phyloP scores from a whole-genome alignment of 1,139 yeast species.

The Yamadazyma atlantica region DNA sequence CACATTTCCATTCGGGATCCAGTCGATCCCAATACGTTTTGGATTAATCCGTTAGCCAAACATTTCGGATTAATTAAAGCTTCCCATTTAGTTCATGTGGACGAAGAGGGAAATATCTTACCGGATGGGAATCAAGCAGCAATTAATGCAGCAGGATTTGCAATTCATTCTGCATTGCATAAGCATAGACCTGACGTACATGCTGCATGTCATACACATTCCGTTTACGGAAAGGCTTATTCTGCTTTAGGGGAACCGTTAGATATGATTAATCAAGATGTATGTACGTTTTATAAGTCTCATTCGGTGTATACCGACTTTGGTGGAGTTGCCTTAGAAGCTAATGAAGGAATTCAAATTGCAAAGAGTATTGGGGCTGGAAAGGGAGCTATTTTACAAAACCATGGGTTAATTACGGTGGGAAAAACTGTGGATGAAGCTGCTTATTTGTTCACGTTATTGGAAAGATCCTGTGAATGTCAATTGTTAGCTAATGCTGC shows the following conservation, averaged over 20 bases:
- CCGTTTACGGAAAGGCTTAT: slow-evolving; percentile 73
- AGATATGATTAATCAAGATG: slow-evolving; percentile 82
- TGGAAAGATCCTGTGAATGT: slow-evolving; percentile 72
- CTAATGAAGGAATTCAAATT: slow-evolving; percentile 66
- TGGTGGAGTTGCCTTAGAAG: slow-evolving; percentile 80
- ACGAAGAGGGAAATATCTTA: slow-evolving; percentile 66
- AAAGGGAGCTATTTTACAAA: slow-evolving; percentile 66
- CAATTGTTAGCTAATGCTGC: slow-evolving; percentile 65
- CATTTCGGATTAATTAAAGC: slow-evolving; percentile 72
- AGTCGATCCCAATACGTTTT: slow-evolving; percentile 64
- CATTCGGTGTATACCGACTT: slow-evolving; percentile 68
- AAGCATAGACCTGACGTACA: slow-evolving; percentile 74
- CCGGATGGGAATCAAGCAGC: slow-evolving; percentile 65
- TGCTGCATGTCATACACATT: slow-evolving; percentile 84
- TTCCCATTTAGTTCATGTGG: slow-evolving; percentile 74
- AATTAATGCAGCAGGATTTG: slow-evolving; percentile 78
- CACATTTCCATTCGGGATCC: slow-evolving; percentile 83
- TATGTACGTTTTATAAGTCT: slow-evolving; percentile 61
- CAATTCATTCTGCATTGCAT: slow-evolving; percentile 76
- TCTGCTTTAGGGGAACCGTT: slow-evolving; percentile 68
- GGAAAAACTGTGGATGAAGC: slow-evolving; percentile 84
- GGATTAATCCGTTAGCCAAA: slow-evolving; percentile 76
- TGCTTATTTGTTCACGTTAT: slow-evolving; percentile 64
- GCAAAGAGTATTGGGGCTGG: slow-evolving; percentile 68
- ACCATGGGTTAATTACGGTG: slow-evolving; percentile 78